These are phyloP conservation scores for Candida ortonii DNA, from an alignment of 805 yeast genomes.

Conservation along the genomic window DNA sequence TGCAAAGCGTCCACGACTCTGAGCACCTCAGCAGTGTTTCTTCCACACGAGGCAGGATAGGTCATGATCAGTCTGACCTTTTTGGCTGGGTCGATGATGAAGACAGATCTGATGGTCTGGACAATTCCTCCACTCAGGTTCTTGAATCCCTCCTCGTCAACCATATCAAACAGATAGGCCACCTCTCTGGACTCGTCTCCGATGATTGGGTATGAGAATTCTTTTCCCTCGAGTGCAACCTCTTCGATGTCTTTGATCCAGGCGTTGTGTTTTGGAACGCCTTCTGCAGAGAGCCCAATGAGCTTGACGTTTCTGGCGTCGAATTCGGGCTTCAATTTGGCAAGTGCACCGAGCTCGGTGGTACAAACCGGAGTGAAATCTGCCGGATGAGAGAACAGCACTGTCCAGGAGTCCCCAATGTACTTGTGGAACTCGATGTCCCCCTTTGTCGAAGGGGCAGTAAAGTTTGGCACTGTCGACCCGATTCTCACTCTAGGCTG, in stretches of 20 bases:
- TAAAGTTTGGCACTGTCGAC: constrained; percentile 83
- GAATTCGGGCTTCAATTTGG: constrained; percentile 84
- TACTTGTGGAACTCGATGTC: constrained; percentile 82
- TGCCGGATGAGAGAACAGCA: constrained; percentile 91
- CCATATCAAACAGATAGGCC: constrained; percentile 82
- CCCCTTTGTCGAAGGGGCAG: constrained; percentile 79
- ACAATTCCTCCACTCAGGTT: constrained; percentile 70
- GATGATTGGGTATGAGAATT: constrained; percentile 83
- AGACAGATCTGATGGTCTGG: constrained; percentile 89
- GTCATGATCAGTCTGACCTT: constrained; percentile 82
- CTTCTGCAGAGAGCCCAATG: constrained; percentile 88
- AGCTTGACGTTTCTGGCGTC: constrained; percentile 80
- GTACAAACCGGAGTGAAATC: constrained; percentile 98
- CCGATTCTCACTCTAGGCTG: constrained; percentile 76
- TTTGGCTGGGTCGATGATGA: constrained; percentile 85
- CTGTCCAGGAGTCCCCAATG: constrained; percentile 83
- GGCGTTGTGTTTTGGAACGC: constrained; percentile 69
- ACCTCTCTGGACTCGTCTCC: constrained; percentile 86
- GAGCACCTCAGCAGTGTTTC: constrained; percentile 89
- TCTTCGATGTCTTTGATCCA: constrained; percentile 95
- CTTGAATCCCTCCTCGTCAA: constrained; percentile 79
- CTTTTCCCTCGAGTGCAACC: constrained; percentile 61
- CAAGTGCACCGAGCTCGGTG: constrained; percentile 93
- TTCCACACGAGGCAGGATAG: constrained; percentile 92
- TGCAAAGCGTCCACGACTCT: constrained; percentile 89